Conservation (phyloP, 768 basidiomycete genomes). For the Rhodotorula graminis region DNA sequence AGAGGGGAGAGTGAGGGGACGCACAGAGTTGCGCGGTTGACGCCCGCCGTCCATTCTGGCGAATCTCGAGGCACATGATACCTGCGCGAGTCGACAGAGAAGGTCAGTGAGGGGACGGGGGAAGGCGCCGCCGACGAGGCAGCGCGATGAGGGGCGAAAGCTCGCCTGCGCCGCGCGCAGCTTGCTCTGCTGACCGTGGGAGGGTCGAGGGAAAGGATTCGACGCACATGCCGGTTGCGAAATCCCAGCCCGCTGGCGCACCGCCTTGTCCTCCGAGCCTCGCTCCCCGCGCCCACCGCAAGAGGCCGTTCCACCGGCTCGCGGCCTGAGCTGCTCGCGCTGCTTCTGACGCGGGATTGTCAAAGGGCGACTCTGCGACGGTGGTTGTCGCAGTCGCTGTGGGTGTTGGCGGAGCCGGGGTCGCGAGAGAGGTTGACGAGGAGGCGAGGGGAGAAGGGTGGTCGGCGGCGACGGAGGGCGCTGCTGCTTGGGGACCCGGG, state of each 20-base stretch:
- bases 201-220: not conserved
- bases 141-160: no score
- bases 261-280: not conserved
- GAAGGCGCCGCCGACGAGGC: no score
- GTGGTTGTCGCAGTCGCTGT: not conserved
- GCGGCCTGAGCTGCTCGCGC: not conserved
- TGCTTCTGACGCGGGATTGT: not conserved
- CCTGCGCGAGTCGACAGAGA: not conserved
- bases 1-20: not conserved
- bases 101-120: not conserved
- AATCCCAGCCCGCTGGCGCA: not conserved
- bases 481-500: no score
- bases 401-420: not conserved
- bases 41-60: not conserved
- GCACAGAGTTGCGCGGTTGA: not conserved
- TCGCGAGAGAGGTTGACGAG: not conserved
- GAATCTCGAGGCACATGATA: constrained; percentile 1
- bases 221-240: constrained; percentile 2
- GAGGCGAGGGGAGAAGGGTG: not conserved
- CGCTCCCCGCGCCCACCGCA: not conserved
- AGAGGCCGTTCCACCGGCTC: not conserved
- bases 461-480: no score
- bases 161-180: no score
- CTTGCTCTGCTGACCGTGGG: no score
- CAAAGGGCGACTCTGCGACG: not conserved